phyloP scores from a whole-genome alignment of 805 yeast genomes.

The Huiozyma naganishii region DNA sequence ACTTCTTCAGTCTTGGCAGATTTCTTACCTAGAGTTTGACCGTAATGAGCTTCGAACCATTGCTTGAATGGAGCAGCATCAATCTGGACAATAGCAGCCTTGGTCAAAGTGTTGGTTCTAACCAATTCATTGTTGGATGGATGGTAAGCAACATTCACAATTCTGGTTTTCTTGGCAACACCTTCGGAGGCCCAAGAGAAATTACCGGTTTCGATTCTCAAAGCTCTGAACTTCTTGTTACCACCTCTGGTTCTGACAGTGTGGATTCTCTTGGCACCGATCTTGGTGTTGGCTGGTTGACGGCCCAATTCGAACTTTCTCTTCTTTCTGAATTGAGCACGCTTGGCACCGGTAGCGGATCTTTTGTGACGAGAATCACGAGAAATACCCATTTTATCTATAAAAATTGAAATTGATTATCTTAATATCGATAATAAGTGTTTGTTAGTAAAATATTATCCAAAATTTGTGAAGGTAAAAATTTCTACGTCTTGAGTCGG shows the following conservation, averaged over 20 bases:
- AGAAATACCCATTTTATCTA: slow-evolving; percentile 92
- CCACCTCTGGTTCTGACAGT: slow-evolving; percentile 99
- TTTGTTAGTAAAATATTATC: slow-evolving; percentile 11
- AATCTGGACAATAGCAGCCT: slow-evolving; percentile 96
- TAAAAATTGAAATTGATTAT: background rate
- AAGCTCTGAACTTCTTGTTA: slow-evolving; percentile 98
- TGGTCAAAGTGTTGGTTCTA: slow-evolving; percentile 99
- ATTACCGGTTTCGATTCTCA: slow-evolving; percentile 98
- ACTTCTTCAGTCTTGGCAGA: slow-evolving; percentile 42
- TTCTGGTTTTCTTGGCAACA: slow-evolving; percentile 97
- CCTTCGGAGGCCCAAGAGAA: slow-evolving; percentile 99
- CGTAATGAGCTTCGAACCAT: slow-evolving; percentile 98
- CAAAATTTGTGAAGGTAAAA: too few species aligned
- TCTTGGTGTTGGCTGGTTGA: slow-evolving; percentile 99
- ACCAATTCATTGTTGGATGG: slow-evolving; percentile 99
- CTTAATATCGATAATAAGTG: background rate
- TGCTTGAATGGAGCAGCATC: slow-evolving; percentile 99
- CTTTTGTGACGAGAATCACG: slow-evolving; percentile 99
- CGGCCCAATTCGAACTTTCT: slow-evolving; percentile 99
- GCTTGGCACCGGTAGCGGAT: slow-evolving; percentile 99
- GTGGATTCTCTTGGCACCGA: slow-evolving; percentile 98
- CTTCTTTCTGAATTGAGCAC: slow-evolving; percentile 99
- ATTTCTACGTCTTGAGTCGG: too few species aligned
- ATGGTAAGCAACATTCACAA: slow-evolving; percentile 95
- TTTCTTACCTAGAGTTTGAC: slow-evolving; percentile 87